A percentile compares a stretch with the other conserved stretches of the same genome.
phyloP scores from a whole-genome alignment of 2,329 filamentous ascomycete species.

The Colletotrichum caudatum region DNA sequence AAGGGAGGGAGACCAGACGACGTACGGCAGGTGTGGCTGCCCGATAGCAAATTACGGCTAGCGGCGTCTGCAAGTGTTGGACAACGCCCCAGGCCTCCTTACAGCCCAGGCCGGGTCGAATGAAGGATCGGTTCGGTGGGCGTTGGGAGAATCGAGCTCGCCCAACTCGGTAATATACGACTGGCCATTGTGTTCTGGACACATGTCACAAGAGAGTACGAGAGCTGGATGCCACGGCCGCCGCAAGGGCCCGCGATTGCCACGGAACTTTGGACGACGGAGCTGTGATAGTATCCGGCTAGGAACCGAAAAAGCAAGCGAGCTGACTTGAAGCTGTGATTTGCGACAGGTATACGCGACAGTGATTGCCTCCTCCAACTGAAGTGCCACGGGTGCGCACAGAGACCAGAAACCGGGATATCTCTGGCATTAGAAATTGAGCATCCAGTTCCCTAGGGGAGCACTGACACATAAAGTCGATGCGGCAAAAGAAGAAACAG shows the following conservation, averaged over 20 bases:
- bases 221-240: constrained; percentile 5
- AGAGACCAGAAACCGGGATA: background rate
- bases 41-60: background rate
- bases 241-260: constrained; percentile 17
- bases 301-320: background rate
- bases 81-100: background rate
- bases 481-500: background rate
- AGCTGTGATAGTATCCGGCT: background rate
- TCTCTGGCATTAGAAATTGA: background rate
- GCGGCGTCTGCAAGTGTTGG: background rate
- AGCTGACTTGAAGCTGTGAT: background rate
- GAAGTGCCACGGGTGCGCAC: background rate
- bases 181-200: background rate
- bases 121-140: background rate
- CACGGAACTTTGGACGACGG: background rate
- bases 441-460: too few species aligned
- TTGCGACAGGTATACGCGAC: background rate
- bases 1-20: background rate
- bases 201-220: background rate
- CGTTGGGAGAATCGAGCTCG: background rate
- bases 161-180: background rate
- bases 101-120: background rate
- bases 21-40: constrained; percentile 9
- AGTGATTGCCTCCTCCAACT: background rate
- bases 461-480: background rate